Conservation (phyloP, 352 stramenopile genomes). For the Blastocystis sp. region DNA sequence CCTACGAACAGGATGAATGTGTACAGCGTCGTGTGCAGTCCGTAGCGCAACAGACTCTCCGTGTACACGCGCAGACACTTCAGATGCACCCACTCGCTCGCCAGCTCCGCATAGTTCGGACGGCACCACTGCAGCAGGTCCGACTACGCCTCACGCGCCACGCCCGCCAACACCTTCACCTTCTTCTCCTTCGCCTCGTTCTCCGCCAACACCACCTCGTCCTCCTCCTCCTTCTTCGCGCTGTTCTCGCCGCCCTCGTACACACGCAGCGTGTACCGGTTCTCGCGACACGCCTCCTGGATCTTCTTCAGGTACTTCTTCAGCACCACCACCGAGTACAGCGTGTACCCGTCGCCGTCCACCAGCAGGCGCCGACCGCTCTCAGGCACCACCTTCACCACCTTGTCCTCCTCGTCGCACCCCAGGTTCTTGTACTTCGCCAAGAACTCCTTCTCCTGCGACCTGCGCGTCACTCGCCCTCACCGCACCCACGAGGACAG, state of each 20-base stretch:
- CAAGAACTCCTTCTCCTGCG: slow-evolving; percentile 45
- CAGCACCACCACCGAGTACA: slow-evolving; percentile 41
- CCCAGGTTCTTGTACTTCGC: neutral
- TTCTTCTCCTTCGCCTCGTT: slow-evolving; percentile 30
- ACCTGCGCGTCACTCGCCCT: neutral
- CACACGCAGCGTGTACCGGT: slow-evolving; percentile 23
- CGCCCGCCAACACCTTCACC: neutral
- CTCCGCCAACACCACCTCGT: neutral
- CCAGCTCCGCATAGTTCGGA: slow-evolving; percentile 33
- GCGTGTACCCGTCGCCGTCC: neutral
- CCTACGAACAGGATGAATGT: slow-evolving; percentile 23
- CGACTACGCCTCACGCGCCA: neutral
- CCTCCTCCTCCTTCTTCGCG: neutral
- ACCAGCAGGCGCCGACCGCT: neutral
- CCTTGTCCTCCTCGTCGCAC: neutral
- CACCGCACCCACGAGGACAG: neutral
- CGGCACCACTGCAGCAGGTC: slow-evolving; percentile 32
- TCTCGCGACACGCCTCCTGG: slow-evolving; percentile 1
- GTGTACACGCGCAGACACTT: slow-evolving; percentile 14
- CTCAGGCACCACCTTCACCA: neutral
- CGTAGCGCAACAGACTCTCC: neutral
- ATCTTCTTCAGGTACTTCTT: neutral
- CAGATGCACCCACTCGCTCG: slow-evolving; percentile 21
- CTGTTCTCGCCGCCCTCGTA: neutral
- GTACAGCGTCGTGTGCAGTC: neutral